Conservation (phyloP, 352 stramenopile species). For the Blastocystis sp. region DNA sequence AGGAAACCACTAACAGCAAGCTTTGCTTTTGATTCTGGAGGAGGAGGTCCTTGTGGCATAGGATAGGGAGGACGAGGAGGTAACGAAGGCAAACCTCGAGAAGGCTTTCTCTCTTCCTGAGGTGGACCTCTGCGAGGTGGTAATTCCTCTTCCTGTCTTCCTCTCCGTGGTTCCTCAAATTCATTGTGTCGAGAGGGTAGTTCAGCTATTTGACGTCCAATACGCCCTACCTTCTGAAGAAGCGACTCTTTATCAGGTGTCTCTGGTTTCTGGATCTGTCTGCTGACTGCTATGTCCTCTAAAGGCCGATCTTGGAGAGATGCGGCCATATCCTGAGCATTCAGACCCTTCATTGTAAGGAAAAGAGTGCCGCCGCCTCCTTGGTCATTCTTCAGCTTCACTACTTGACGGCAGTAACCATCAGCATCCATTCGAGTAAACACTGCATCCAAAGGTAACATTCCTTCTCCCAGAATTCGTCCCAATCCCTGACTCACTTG, state of each 20-base stretch:
- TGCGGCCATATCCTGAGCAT: neutral
- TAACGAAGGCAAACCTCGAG: neutral
- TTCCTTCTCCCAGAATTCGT: neutral
- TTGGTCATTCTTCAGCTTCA: slow-evolving; percentile 2
- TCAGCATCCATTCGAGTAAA: slow-evolving; percentile 17
- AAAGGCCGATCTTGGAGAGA: slow-evolving; percentile 1
- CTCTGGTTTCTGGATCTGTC: slow-evolving; percentile 5
- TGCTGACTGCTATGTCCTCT: slow-evolving; percentile 44
- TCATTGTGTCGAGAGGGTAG: neutral
- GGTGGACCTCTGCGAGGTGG: too few species aligned
- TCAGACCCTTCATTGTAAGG: slow-evolving; percentile 36
- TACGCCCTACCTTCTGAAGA: neutral
- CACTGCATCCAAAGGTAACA: slow-evolving; percentile 48
- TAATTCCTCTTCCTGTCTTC: neutral
- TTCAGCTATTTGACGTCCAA: neutral
- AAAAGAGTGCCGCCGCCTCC: neutral
- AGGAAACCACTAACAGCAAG: neutral
- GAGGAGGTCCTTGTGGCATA: neutral
- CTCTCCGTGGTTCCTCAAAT: neutral
- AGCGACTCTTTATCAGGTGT: neutral
- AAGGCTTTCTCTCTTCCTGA: neutral
- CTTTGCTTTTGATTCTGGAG: neutral
- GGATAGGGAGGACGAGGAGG: neutral
- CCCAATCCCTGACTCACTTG: slow-evolving; percentile 21
- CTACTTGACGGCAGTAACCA: slow-evolving; percentile 17